These are phyloP conservation scores for Austroboletus festivus DNA, from an alignment of 768 basidiomycete genomes.

Conservation along the genomic window DNA sequence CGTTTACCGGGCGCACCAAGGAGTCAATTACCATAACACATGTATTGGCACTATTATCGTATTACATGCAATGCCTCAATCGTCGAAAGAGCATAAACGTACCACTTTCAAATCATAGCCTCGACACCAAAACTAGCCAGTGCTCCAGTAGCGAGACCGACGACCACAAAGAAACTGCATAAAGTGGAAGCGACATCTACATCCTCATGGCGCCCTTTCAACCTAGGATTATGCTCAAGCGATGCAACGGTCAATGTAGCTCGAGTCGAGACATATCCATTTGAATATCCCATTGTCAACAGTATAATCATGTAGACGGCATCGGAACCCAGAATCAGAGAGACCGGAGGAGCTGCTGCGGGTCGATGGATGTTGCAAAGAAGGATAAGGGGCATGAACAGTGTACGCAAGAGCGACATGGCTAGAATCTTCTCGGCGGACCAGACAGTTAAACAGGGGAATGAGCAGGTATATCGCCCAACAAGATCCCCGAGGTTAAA, in stretches of 20 bases:
- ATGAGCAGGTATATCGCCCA: constrained; percentile 67
- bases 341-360: constrained; percentile 23
- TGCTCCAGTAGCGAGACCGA: constrained; percentile 74
- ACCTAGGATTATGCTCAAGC: constrained; percentile 69
- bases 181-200: constrained; percentile 85
- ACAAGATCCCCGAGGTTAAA: constrained; percentile 72
- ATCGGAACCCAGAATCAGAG: constrained; percentile 68
- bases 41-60: neutral
- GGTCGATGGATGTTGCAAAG: constrained; percentile 77
- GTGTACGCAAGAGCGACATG: constrained; percentile 64
- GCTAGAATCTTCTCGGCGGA: constrained; percentile 57
- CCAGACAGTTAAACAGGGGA: constrained; percentile 66
- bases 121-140: constrained; percentile 78
- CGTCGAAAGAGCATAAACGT: too few species aligned
- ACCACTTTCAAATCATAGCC: constrained; percentile 48
- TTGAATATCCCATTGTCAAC: constrained; percentile 69
- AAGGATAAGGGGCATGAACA: constrained; percentile 87
- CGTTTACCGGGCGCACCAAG: constrained; percentile 64
- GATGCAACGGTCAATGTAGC: constrained; percentile 85
- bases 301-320: constrained; percentile 70
- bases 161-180: constrained; percentile 72
- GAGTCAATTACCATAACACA: constrained; percentile 18
- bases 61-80: too few species aligned
- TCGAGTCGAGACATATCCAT: constrained; percentile 75
- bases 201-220: constrained; percentile 69